A percentile compares a stretch with the other conserved stretches of the same genome.
These are phyloP conservation scores for Sphagnum fallax DNA, from an alignment of 228 moss, liverwort and hornwort species.

Conservation along the genomic window DNA sequence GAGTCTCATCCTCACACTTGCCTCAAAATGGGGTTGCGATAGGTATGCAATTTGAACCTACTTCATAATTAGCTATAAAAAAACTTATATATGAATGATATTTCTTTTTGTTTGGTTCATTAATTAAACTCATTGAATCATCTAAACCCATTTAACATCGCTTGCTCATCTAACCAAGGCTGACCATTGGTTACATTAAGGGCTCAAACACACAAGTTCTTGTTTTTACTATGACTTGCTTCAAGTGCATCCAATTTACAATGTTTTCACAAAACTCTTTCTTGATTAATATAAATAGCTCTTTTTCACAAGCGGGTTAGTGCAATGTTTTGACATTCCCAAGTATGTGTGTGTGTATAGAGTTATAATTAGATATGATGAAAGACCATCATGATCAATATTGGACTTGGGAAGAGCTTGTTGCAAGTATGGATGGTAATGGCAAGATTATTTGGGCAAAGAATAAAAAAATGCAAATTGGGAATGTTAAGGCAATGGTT, in stretches of 20 bases:
- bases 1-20: no score
- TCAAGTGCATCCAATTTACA: no score
- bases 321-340: background rate
- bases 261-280: no score
- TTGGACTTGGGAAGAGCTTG: conserved; percentile 85
- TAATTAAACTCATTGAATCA: no score
- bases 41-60: conserved; percentile 12
- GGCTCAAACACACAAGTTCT: conserved; percentile 68
- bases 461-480: conserved; percentile 90
- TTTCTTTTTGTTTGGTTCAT: no score
- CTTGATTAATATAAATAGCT: background rate
- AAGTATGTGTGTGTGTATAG: conserved; percentile 13
- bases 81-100: no score
- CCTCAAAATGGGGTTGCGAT: no score
- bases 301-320: background rate
- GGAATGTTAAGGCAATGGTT: conserved; percentile 86
- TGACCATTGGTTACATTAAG: conserved; percentile 79
- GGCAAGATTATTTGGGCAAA: conserved; percentile 99
- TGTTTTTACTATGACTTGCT: background rate
- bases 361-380: conserved; percentile 89
- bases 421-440: conserved; percentile 94
- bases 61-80: no score
- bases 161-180: conserved; percentile 8
- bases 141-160: no score
- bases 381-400: conserved; percentile 95